phyloP scores from a whole-genome alignment of 75 land plant species.

The Cunninghamia lanceolata region DNA sequence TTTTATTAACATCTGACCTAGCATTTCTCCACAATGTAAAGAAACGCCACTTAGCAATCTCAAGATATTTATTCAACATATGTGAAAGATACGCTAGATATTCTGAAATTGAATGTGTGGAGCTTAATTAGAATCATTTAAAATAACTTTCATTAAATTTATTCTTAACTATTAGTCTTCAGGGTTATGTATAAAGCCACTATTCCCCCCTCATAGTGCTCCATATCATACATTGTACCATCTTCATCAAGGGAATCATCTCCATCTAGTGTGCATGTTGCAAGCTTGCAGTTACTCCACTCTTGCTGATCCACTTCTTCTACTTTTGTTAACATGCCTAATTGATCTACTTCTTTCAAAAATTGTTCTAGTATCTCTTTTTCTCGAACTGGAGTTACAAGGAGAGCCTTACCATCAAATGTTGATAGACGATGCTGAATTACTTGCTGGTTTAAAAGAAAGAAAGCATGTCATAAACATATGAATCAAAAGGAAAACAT shows the following conservation, averaged over 20 bases:
- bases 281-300: conserved; percentile 14
- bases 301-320: conserved; percentile 9
- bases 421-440: conserved; percentile 10
- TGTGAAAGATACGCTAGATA: not conserved
- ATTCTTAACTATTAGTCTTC: not conserved
- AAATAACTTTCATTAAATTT: not conserved
- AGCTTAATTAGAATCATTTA: not conserved
- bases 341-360: conserved; percentile 12
- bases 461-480: not conserved
- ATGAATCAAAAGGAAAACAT: not conserved
- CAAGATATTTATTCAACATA: not conserved
- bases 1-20: no score
- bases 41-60: not conserved
- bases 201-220: conserved; percentile 25
- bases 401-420: conserved; percentile 1
- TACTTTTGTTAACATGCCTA: conserved; percentile 9
- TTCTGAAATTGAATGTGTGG: not conserved
- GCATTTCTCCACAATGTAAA: not conserved
- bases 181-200: conserved; percentile 13
- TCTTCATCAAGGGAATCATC: conserved; percentile 7
- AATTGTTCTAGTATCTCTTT: not conserved
- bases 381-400: conserved; percentile 20
- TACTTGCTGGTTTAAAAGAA: conserved; percentile 7
- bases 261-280: not conserved
- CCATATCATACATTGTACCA: conserved; percentile 15